These are phyloP conservation scores for Nicotiana obtusifolia DNA, from an alignment of 257 asterid species.

Conservation along the genomic window DNA sequence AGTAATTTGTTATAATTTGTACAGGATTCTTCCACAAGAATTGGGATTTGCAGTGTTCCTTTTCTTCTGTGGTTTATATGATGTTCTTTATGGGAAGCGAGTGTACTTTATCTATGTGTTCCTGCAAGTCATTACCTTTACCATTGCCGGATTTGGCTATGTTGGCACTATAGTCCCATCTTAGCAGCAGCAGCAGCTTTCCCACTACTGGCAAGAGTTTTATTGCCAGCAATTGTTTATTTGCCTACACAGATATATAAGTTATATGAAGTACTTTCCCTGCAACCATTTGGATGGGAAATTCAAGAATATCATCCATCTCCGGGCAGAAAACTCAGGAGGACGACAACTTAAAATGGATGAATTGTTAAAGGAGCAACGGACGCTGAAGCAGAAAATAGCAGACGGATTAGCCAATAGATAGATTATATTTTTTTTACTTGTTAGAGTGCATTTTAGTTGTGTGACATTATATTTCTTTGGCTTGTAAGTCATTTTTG, in stretches of 20 bases:
- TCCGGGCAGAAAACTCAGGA: background rate
- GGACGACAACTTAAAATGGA: background rate
- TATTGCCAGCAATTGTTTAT: background rate
- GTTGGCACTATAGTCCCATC: conserved; percentile 77
- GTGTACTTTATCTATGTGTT: conserved; percentile 71
- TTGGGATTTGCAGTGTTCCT: conserved; percentile 72
- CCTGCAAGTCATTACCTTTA: conserved; percentile 78
- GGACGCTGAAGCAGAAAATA: conserved; percentile 25
- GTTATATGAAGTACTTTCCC: conserved; percentile 1
- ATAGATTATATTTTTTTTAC: conserved; percentile 26
- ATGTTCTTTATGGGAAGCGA: conserved; percentile 70
- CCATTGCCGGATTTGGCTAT: conserved; percentile 85
- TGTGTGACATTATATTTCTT: conserved; percentile 39
- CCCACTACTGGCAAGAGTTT: background rate
- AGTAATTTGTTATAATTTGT: background rate
- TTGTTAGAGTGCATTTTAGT: conserved; percentile 27
- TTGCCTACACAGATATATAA: conserved; percentile 3
- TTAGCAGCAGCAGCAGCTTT: conserved; percentile 2
- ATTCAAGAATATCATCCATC: background rate
- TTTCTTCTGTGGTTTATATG: conserved; percentile 87
- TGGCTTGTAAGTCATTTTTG: conserved; percentile 16
- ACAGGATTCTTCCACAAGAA: conserved; percentile 65
- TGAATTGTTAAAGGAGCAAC: background rate
- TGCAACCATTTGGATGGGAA: background rate
- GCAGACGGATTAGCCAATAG: conserved; percentile 12